These are phyloP conservation scores for Pterulicium gracile DNA, from an alignment of 1,284 basidiomycete genomes.

Conservation along the genomic window DNA sequence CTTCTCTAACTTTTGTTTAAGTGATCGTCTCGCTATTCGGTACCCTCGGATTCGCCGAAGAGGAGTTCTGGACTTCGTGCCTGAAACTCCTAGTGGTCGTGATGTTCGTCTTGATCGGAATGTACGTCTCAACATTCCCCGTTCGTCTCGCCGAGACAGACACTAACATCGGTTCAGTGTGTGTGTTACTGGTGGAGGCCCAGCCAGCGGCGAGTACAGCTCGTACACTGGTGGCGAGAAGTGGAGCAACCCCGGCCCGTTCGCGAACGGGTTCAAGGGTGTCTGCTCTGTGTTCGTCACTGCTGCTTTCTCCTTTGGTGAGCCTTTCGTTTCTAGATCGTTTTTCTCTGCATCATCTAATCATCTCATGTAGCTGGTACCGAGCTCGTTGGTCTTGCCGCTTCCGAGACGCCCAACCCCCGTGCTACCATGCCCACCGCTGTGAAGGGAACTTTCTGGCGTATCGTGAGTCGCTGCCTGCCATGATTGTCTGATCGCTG, in stretches of 20 bases:
- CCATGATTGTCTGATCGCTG: not conserved
- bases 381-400: constrained; percentile 40
- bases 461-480: constrained; percentile 21
- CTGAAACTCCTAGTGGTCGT: constrained; percentile 45
- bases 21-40: constrained; percentile 28
- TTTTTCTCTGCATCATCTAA: constrained; percentile 12
- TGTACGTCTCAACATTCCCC: constrained; percentile 19
- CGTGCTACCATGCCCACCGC: constrained; percentile 38
- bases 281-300: constrained; percentile 33
- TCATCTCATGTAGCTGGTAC: constrained; percentile 25
- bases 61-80: constrained; percentile 46
- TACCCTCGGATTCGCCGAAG: constrained; percentile 38
- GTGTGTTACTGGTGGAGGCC: constrained; percentile 35
- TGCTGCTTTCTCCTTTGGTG: constrained; percentile 12
- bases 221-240: constrained; percentile 32
- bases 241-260: constrained; percentile 43
- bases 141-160: constrained; percentile 10
- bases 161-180: constrained; percentile 16
- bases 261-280: constrained; percentile 35
- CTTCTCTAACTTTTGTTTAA: constrained; percentile 11
- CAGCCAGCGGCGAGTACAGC: constrained; percentile 23
- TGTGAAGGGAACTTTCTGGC: constrained; percentile 40
- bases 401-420: constrained; percentile 30
- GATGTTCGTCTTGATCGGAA: constrained; percentile 43
- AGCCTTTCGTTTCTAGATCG: not conserved